A percentile compares a stretch with the other conserved stretches of the same genome.
phyloP scores from a whole-genome alignment of 2,329 filamentous ascomycete species.

The Xylariaceae sp. region DNA sequence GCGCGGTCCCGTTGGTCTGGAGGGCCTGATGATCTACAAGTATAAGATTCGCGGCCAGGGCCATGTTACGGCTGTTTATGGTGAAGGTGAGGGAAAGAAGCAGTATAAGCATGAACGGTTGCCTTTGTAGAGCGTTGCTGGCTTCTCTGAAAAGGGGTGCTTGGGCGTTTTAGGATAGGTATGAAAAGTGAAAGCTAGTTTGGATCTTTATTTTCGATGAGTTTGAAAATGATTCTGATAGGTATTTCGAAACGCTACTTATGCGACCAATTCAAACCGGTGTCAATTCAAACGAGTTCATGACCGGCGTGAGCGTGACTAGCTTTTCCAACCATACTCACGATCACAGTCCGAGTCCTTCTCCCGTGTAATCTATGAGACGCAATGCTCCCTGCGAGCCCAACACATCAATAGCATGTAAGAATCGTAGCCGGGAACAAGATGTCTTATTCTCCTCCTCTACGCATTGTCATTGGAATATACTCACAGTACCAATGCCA shows the following conservation, averaged over 20 bases:
- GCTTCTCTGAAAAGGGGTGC: neutral
- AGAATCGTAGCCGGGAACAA: too few relatives aligned
- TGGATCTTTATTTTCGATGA: neutral
- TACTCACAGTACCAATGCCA: too few relatives aligned
- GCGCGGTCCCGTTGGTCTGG: constrained; percentile 84
- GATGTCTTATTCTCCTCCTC: too few relatives aligned
- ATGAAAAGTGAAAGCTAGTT: neutral
- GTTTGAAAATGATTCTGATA: constrained; percentile 17
- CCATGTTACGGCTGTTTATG: constrained; percentile 75
- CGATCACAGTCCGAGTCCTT: too few relatives aligned
- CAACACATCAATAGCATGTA: too few relatives aligned
- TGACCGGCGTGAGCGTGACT: too few relatives aligned
- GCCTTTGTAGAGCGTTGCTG: constrained; percentile 3
- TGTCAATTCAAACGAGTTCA: neutral
- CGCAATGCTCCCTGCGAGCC: too few relatives aligned
- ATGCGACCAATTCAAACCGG: neutral
- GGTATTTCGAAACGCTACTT: too few relatives aligned
- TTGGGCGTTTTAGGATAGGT: neutral
- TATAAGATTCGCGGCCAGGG: constrained; percentile 82
- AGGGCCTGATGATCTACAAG: constrained; percentile 96
- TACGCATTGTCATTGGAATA: too few relatives aligned
- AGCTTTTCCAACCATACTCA: too few relatives aligned
- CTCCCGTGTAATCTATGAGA: too few relatives aligned
- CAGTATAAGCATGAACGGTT: constrained; percentile 55
- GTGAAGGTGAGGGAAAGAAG: constrained; percentile 55